phyloP scores from a whole-genome alignment of 257 asterid species.

The Nicotiana attenuata region DNA sequence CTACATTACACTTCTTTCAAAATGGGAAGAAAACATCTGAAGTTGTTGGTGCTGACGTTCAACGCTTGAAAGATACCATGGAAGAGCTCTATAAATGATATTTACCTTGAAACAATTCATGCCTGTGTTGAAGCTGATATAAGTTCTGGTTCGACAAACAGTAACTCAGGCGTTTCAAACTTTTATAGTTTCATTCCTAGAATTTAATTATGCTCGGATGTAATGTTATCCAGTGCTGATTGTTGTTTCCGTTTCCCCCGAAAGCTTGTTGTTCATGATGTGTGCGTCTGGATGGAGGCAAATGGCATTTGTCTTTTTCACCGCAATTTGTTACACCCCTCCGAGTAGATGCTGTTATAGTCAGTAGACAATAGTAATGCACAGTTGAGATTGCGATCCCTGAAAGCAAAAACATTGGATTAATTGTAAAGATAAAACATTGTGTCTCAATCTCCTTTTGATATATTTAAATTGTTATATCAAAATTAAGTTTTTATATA shows the following conservation, averaged over 20 bases:
- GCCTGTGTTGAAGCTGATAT: not conserved
- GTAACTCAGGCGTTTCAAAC: not conserved
- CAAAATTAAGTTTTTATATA: too few species aligned
- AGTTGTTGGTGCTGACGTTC: conserved; percentile 79
- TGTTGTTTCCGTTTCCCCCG: not conserved
- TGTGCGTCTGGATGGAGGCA: too few species aligned
- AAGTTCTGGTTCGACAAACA: not conserved
- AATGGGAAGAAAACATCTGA: conserved; percentile 69
- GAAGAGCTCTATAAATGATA: conserved; percentile 64
- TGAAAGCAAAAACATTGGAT: too few species aligned
- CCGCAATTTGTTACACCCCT: too few species aligned
- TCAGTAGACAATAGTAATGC: too few species aligned
- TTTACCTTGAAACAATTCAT: not conserved
- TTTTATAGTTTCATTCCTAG: not conserved
- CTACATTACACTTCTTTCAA: conserved; percentile 83
- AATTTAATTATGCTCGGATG: not conserved
- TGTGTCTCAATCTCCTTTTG: too few species aligned
- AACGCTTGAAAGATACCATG: conserved; percentile 70
- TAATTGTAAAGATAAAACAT: too few species aligned
- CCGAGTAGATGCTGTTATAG: too few species aligned
- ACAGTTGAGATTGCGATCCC: too few species aligned
- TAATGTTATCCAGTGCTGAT: not conserved
- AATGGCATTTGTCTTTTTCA: too few species aligned
- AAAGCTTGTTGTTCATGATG: not conserved
- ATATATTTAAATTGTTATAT: too few species aligned